Percentiles rank a stretch among this genome's conserved stretches.
These are phyloP conservation scores for Aeminium ludgeri DNA, from an alignment of 495 filamentous ascomycete genomes.

Conservation along the genomic window DNA sequence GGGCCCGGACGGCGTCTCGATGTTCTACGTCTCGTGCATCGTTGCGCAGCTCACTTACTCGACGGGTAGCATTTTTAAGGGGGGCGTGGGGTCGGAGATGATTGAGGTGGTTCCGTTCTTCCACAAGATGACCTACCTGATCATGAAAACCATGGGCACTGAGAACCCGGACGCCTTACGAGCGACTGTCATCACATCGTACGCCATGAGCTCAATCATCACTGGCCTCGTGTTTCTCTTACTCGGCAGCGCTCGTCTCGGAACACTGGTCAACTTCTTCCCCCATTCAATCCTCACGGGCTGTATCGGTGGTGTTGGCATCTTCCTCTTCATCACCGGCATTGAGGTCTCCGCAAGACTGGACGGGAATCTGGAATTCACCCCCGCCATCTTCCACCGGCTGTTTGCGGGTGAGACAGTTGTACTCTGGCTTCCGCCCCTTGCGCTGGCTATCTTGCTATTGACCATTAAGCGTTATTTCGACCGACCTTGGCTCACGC, in stretches of 20 bases:
- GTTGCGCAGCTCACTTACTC: conserved; percentile 90
- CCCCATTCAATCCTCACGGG: conserved; percentile 91
- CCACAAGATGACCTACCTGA: conserved; percentile 39
- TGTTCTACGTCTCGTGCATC: conserved; percentile 97
- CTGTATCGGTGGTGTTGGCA: conserved; percentile 95
- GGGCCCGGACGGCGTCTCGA: conserved; percentile 85
- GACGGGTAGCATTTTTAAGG: conserved; percentile 71
- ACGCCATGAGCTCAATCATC: conserved; percentile 76
- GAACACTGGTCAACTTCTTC: conserved; percentile 88
- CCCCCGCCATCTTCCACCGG: conserved; percentile 52
- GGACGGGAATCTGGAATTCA: conserved; percentile 65
- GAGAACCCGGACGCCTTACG: conserved; percentile 70
- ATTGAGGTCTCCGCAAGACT: conserved; percentile 88
- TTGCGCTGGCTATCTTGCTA: conserved; percentile 59
- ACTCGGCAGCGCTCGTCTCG: conserved; percentile 71
- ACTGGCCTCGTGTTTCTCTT: conserved; percentile 82
- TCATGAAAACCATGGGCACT: conserved; percentile 58
- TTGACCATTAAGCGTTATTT: conserved; percentile 55
- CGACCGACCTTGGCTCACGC: conserved; percentile 65
- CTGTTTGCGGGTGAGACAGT: conserved; percentile 57
- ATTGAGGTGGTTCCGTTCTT: conserved; percentile 28
- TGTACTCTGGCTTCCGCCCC: conserved; percentile 65
- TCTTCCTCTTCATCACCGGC: conserved; percentile 80
- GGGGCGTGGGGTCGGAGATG: conserved; percentile 92
- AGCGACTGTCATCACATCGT: conserved; percentile 81